Conservation (phyloP, 2,329 filamentous ascomycete species). For the Penicillium sp. region DNA sequence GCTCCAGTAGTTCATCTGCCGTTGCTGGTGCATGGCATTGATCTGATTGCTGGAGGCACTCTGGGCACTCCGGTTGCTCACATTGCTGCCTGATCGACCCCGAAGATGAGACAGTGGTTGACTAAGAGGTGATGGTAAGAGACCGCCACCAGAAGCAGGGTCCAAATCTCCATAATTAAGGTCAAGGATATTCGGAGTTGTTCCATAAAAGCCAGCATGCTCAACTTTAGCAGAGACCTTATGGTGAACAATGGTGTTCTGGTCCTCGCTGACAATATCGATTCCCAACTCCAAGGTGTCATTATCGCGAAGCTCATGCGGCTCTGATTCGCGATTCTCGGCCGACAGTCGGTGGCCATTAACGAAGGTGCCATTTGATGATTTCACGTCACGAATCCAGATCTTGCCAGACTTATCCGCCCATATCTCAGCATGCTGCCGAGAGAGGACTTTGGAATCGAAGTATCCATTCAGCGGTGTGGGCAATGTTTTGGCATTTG, state of each 20-base stretch:
- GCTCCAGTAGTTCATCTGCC: conserved; percentile 75
- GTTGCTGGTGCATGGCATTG: conserved; percentile 61
- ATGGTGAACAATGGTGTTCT: conserved; percentile 97
- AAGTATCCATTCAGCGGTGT: conserved; percentile 92
- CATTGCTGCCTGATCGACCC: conserved; percentile 63
- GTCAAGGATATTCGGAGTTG: conserved; percentile 69
- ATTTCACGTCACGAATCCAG: conserved; percentile 95
- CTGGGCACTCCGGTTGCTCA: conserved; percentile 54
- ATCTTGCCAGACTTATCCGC: conserved; percentile 80
- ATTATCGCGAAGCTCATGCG: conserved; percentile 83
- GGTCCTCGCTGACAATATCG: conserved; percentile 97
- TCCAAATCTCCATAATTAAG: conserved; percentile 91
- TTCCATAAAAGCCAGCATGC: conserved; percentile 75
- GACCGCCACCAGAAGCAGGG: conserved; percentile 63
- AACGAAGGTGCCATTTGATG: conserved; percentile 97
- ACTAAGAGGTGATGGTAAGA: conserved; percentile 65
- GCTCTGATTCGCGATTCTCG: conserved; percentile 94
- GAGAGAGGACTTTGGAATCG: conserved; percentile 93
- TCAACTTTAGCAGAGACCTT: conserved; percentile 97
- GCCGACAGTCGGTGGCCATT: conserved; percentile 85
- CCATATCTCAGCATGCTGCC: conserved; percentile 95
- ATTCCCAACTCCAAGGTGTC: conserved; percentile 94
- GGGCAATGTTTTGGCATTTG: conserved; percentile 91
- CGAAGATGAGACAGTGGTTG: conserved; percentile 62
- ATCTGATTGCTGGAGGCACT: conserved; percentile 54